Evolutionary conservation across 768 basidiomycete genomes (phyloP), one percentile per base, ranked within the genome.

Genomic region (Bullera alba): DNA sequence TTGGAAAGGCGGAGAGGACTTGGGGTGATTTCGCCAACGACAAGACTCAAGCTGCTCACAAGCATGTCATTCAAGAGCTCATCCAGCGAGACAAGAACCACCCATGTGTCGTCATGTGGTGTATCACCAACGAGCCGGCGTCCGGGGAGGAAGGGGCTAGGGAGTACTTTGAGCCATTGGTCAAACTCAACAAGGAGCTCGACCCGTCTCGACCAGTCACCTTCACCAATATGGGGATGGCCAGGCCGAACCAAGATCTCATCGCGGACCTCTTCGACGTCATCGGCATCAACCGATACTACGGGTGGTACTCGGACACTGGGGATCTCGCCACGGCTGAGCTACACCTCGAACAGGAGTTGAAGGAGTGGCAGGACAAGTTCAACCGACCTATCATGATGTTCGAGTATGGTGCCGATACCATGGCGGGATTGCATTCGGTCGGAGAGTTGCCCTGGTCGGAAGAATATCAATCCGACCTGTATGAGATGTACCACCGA

Each of bases 71-170:
- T 35, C 21, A 43, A 29, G 60, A 62, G 42, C 54, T 62, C 10
- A 42, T 62, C 32, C 37, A 50, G 19, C 17, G 60, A 29, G 60
- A 62, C 45, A 56, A 62, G 42, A 62, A 62, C 27, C 60, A 62
- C 49, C 57, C 60, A 15, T 59, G 42, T 10, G 60, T 62, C n/a
- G 52, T 62, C 48, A 56, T 59, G 57, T 62, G 60, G 60, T 53
- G 35, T 27, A 62, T 62, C 51, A 56, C 57, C 54, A 62, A 62
- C 43, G 60, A 62, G 46, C 57, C 57, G 7, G 60, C 45, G 15
- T 62, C 60, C 3, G 35, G 36, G n/a, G 60, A 50, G 15, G 32
- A 45, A 12, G 57, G 50, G 19, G 57, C 60, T 5, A 17, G 44
- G n/a, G 32, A 26, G 1, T 62, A 56, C 45, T 62, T 62, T 42